Percentiles rank a stretch among this genome's conserved stretches.
Conservation (phyloP, 768 basidiomycete genomes). For the Zangia roseola region DNA sequence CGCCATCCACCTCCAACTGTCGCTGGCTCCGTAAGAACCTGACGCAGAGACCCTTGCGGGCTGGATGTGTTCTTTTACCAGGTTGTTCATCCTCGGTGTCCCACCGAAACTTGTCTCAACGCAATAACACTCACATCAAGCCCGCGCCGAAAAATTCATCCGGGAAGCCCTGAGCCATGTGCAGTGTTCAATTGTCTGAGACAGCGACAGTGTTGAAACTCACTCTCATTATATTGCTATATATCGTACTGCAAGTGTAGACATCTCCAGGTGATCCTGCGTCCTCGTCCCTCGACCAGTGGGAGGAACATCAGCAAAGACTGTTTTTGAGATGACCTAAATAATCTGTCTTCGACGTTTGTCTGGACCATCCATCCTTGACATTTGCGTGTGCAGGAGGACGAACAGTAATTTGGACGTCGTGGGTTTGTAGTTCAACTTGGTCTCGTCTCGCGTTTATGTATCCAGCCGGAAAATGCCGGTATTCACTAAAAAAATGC, state of each 20-base stretch:
- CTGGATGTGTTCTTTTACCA: slow-evolving; percentile 88
- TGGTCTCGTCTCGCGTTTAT: slow-evolving; percentile 24
- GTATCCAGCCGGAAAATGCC: slow-evolving; percentile 28
- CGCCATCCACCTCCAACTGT: slow-evolving; percentile 70
- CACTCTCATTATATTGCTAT: slow-evolving; percentile 10
- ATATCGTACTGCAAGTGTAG: slow-evolving; percentile 41
- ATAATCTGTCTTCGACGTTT: slow-evolving; percentile 69
- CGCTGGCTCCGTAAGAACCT: slow-evolving; percentile 28
- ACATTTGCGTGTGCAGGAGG: slow-evolving; percentile 42
- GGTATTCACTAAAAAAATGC: slow-evolving; percentile 5
- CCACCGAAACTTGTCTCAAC: slow-evolving; percentile 14
- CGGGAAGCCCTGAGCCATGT: too few relatives aligned
- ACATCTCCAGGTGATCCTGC: slow-evolving; percentile 90
- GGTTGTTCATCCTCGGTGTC: slow-evolving; percentile 74
- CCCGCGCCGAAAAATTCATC: too few relatives aligned
- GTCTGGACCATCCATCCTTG: slow-evolving; percentile 84
- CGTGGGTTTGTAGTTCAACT: slow-evolving; percentile 38
- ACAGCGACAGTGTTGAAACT: slow-evolving; percentile 8
- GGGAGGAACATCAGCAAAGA: slow-evolving; percentile 90
- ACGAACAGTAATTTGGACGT: slow-evolving; percentile 83
- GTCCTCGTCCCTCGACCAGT: slow-evolving; percentile 85
- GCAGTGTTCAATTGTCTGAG: slow-evolving; percentile 1
- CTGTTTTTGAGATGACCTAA: slow-evolving; percentile 78
- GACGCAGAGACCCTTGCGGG: slow-evolving; percentile 36
- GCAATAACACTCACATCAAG: slow-evolving; percentile 31